A percentile compares a stretch with the other conserved stretches of the same genome.
Conservation (phyloP, 352 stramenopile species). For the Pythium aquatile region DNA sequence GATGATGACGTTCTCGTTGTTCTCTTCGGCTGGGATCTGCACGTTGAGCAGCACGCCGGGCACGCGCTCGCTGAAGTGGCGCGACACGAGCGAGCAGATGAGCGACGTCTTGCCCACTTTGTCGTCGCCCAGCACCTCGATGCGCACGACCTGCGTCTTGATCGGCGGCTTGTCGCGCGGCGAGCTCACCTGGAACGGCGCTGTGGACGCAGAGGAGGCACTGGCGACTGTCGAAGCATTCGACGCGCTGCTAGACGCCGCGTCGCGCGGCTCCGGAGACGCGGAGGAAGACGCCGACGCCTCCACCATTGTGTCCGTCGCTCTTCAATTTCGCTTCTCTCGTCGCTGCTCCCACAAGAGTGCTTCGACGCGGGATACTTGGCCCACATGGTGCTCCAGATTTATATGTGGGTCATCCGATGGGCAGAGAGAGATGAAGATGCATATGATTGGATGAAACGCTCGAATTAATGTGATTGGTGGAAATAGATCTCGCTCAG, state of each 20-base stretch:
- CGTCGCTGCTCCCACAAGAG: background rate
- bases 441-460: background rate
- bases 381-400: constrained; percentile 9
- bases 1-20: constrained; percentile 87
- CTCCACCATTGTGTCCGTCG: constrained; percentile 10
- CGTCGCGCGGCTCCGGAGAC: background rate
- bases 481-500: too few relatives aligned
- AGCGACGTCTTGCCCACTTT: constrained; percentile 91
- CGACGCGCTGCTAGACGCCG: background rate
- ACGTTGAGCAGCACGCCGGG: constrained; percentile 85
- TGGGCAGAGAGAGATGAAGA: background rate
- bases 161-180: constrained; percentile 47
- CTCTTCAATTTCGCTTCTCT: constrained; percentile 2
- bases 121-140: constrained; percentile 88
- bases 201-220: background rate
- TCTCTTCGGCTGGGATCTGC: constrained; percentile 87
- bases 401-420: background rate
- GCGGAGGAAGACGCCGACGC: constrained; percentile 8
- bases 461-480: too few relatives aligned
- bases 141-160: constrained; percentile 83
- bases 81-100: constrained; percentile 88
- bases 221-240: background rate
- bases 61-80: constrained; percentile 88
- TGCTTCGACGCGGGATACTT: constrained; percentile 3
- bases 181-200: constrained; percentile 9